Evolutionary conservation across 2,329 filamentous ascomycete species (phyloP).

Genomic region (Xylariales sp.): DNA sequence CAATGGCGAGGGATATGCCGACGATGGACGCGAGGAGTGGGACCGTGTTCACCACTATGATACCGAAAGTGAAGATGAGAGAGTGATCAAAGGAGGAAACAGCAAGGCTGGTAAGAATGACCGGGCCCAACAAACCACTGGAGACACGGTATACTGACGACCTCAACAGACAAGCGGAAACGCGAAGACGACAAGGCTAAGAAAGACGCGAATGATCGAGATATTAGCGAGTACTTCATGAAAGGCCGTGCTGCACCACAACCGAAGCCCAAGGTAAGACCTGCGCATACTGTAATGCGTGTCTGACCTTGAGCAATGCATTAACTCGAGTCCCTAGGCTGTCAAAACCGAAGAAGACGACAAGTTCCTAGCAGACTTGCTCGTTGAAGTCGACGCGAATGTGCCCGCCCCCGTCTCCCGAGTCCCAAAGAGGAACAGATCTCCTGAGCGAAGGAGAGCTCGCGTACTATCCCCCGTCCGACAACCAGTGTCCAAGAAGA

Average conservation of each 20-base stretch:
- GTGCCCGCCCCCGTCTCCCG: conserved; percentile 50
- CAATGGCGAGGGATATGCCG: conserved; percentile 93
- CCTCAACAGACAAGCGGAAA: conserved; percentile 76
- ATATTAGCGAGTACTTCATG: conserved; percentile 93
- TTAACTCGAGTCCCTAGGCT: conserved; percentile 43
- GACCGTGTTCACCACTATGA: conserved; percentile 63
- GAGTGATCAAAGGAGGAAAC: conserved; percentile 39
- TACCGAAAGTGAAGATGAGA: conserved; percentile 72
- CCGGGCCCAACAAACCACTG: no score
- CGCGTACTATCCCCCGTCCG: conserved; percentile 71
- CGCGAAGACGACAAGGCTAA: conserved; percentile 82
- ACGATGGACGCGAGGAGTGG: conserved; percentile 95
- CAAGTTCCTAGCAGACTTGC: conserved; percentile 76
- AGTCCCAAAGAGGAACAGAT: conserved; percentile 60
- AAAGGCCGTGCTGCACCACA: conserved; percentile 63
- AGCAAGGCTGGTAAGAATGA: conserved; percentile 45
- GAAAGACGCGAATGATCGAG: conserved; percentile 80
- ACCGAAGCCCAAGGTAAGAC: conserved; percentile 75
- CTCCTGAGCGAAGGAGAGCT: conserved; percentile 71
- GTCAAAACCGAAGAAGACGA: conserved; percentile 82
- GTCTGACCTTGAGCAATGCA: no score
- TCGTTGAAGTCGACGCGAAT: conserved; percentile 85
- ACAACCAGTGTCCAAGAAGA: conserved; percentile 52
- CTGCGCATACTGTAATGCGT: neutral
- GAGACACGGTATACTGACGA: neutral